A percentile compares a stretch with the other conserved stretches of the same genome.
Conservation (phyloP, 2,329 filamentous ascomycete genomes). For the Paecilomyces niveus region DNA sequence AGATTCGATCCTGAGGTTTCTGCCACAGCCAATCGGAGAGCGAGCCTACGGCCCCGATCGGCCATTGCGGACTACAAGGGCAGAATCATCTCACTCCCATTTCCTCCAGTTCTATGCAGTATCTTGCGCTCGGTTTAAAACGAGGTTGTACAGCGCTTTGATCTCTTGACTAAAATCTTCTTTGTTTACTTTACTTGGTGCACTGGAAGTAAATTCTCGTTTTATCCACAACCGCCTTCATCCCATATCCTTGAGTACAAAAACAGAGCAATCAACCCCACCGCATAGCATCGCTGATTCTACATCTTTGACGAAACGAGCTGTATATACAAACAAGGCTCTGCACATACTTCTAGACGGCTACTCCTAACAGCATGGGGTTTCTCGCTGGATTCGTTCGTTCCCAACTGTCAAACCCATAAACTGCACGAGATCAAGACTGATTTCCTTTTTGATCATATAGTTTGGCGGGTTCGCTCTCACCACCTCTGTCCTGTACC, state of each 20-base stretch:
- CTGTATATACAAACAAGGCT: not conserved
- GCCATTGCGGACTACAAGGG: slow-evolving; percentile 5
- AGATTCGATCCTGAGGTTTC: slow-evolving; percentile 23
- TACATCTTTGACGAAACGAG: not conserved
- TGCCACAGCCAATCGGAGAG: slow-evolving; percentile 28
- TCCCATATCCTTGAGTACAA: not conserved
- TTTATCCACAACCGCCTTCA: not conserved
- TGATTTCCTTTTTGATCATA: not conserved
- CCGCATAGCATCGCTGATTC: not conserved
- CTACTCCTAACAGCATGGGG: slow-evolving; percentile 49
- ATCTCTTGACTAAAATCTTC: not conserved
- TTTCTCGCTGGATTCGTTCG: slow-evolving; percentile 69
- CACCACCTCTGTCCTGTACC: slow-evolving; percentile 65
- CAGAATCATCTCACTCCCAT: not conserved
- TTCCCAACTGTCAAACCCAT: slow-evolving; percentile 8
- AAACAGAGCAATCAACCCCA: not conserved
- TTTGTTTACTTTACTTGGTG: not conserved
- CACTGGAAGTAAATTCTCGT: not conserved
- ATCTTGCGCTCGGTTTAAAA: not conserved
- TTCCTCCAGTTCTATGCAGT: not conserved
- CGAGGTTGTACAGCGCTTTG: not conserved
- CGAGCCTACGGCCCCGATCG: slow-evolving; percentile 7
- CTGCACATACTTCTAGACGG: not conserved
- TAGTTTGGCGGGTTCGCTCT: slow-evolving; percentile 71
- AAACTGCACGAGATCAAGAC: not conserved